Evolutionary conservation across 768 basidiomycete genomes (phyloP).

Genomic region (Amanita fuliginea): DNA sequence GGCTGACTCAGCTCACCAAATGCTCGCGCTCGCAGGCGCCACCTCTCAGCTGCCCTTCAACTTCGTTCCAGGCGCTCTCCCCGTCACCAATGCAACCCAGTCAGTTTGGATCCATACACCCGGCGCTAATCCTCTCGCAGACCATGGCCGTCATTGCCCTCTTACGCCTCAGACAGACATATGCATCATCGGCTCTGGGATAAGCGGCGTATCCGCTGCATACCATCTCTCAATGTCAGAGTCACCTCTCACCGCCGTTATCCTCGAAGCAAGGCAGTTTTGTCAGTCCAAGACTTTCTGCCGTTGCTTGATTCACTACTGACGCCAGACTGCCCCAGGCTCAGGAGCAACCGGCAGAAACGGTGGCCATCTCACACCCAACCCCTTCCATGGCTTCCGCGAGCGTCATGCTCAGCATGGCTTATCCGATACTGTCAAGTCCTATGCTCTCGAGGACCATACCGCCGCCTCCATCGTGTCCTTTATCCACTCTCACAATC

Average conservation of each 20-base stretch:
- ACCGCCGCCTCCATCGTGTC: conserved; percentile 36
- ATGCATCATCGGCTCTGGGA: conserved; percentile 58
- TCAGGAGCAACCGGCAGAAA: conserved; percentile 79
- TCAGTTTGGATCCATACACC: conserved; percentile 63
- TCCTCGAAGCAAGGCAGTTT: conserved; percentile 81
- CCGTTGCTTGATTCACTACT: background rate
- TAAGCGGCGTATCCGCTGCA: conserved; percentile 35
- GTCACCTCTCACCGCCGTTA: conserved; percentile 34
- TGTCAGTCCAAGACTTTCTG: conserved; percentile 36
- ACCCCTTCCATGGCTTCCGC: conserved; percentile 34
- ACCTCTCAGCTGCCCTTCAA: background rate
- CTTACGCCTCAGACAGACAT: conserved; percentile 57
- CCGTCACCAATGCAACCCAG: conserved; percentile 51
- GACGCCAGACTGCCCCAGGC: conserved; percentile 25
- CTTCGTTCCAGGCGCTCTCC: conserved; percentile 20
- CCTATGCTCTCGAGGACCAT: conserved; percentile 45
- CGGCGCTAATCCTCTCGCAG: conserved; percentile 55
- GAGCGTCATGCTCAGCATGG: conserved; percentile 29
- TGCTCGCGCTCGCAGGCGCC: background rate
- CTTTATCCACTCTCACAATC: conserved; percentile 32
- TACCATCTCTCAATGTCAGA: conserved; percentile 48
- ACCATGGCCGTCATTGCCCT: conserved; percentile 49
- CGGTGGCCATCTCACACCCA: conserved; percentile 63
- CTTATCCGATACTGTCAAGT: conserved; percentile 40
- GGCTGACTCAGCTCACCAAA: too few relatives aligned